phyloP scores from a whole-genome alignment of 2,329 filamentous ascomycete species.

The Rhinocladiella similis region DNA sequence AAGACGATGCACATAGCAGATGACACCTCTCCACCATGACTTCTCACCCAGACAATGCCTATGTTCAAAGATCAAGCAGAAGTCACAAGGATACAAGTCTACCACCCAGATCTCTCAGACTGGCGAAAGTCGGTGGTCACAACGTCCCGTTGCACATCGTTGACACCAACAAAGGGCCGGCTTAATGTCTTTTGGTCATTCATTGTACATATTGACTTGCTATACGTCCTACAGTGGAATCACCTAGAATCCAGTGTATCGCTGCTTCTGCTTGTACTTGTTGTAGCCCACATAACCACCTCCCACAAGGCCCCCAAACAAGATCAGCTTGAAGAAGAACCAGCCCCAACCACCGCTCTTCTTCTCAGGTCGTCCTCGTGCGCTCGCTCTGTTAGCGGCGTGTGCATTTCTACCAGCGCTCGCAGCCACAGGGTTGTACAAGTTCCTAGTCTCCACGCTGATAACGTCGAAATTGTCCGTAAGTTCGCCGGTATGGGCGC shows the following conservation, averaged over 20 bases:
- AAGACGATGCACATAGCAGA: too few species aligned
- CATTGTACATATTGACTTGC: background rate
- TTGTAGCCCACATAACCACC: constrained; percentile 86
- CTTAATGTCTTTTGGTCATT: background rate
- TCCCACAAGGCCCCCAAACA: constrained; percentile 69
- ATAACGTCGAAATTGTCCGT: constrained; percentile 98
- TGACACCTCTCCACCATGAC: too few species aligned
- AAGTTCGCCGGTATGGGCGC: constrained; percentile 84
- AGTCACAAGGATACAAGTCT: too few species aligned
- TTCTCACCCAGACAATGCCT: too few species aligned
- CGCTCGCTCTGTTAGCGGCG: constrained; percentile 27
- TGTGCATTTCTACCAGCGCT: constrained; percentile 26
- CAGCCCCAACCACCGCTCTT: constrained; percentile 58
- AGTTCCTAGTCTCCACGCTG: constrained; percentile 78
- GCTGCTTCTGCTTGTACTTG: constrained; percentile 67
- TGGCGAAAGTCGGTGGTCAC: too few species aligned
- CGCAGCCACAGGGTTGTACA: constrained; percentile 64
- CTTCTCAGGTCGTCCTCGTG: constrained; percentile 29
- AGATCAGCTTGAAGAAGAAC: constrained; percentile 78
- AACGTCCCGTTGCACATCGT: too few species aligned
- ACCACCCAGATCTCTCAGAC: too few species aligned
- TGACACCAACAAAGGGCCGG: too few species aligned
- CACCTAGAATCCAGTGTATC: constrained; percentile 35
- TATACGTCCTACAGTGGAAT: background rate
- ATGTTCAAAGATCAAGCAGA: too few species aligned